Percentiles rank a stretch among this genome's conserved stretches.
phyloP scores from a whole-genome alignment of 805 yeast genomes.

The Ogataea ramenticola region DNA sequence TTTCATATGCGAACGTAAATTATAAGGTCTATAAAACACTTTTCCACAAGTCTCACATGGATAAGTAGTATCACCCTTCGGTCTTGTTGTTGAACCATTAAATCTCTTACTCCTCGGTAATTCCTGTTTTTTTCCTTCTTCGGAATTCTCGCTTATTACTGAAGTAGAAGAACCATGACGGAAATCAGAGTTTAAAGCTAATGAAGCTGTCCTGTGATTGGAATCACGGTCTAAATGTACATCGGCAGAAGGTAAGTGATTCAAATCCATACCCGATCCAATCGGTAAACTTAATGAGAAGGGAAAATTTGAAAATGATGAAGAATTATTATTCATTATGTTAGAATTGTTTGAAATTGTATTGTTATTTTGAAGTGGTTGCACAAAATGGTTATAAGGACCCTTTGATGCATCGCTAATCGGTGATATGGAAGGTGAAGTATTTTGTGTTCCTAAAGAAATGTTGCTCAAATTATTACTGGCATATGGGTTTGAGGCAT shows the following conservation, averaged over 20 bases:
- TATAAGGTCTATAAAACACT: constrained; percentile 41
- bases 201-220: too few relatives aligned
- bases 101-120: constrained; percentile 1
- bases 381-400: neutral
- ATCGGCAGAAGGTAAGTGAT: neutral
- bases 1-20: constrained; percentile 41
- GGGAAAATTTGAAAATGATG: neutral
- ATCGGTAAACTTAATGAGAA: neutral
- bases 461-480: too few relatives aligned
- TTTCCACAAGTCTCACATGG: constrained; percentile 39
- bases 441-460: neutral
- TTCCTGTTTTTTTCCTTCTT: neutral
- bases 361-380: neutral
- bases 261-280: constrained; percentile 1
- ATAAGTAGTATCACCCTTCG: constrained; percentile 10
- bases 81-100: constrained; percentile 1
- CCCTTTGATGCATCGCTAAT: neutral
- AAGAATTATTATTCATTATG: neutral
- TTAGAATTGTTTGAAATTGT: neutral
- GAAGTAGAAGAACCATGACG: too few relatives aligned
- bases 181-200: neutral
- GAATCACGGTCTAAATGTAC: too few relatives aligned
- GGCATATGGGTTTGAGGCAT: neutral
- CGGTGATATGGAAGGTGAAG: neutral
- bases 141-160: neutral